Evolutionary conservation across 331 rosid genomes (phyloP), one percentile per base, ranked within the genome.

Genomic region (Ulmus americana): DNA sequence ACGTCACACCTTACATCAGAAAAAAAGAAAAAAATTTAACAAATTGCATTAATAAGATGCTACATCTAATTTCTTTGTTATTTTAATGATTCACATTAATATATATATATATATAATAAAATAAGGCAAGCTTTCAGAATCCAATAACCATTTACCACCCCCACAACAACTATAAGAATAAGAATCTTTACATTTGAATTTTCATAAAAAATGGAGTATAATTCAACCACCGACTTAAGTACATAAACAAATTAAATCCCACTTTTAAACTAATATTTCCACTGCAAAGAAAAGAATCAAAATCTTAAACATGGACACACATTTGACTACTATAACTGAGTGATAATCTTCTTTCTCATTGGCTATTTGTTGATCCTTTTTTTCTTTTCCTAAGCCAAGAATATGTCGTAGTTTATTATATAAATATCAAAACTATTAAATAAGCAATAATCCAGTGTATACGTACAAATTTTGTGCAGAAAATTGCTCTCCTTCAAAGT

Each of bases 321-420:
- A 43, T 74, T 18, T 47, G 72, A 43, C 55, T 38, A 49, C 46
- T 53, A 41, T 14, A 61, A 22, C 70, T 44, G 42, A 69, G 70
- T 44, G 42, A 69, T 0, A 48, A 13, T 14, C 40, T 39, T 9
- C 51, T 40, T 15, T 68, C 54, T 22, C 35, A 28, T 28, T 28
- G 35, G 35, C 35, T 28, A 2, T 28, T 28, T 28, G 46, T 56
- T 55, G 22, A 20, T 10, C 38, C n/a, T 55, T 52, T 45, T 45
- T 13, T n/a, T 9, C 3, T n/a, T 42, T 47, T 73, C 8, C 67
- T 47, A 76, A 70, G 82, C 71, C 71, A 81, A 80, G 72, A 74
- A 78, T 73, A 73, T 49, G 39, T 45, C 51, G 59, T 65, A 39
- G 52, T 45, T 66, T 64, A 51, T 61, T 57, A 22, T 48, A 71